A percentile compares a stretch with the other conserved stretches of the same genome.
phyloP scores from a whole-genome alignment of 148 eudicot species.

The Suaeda aralocaspica region DNA sequence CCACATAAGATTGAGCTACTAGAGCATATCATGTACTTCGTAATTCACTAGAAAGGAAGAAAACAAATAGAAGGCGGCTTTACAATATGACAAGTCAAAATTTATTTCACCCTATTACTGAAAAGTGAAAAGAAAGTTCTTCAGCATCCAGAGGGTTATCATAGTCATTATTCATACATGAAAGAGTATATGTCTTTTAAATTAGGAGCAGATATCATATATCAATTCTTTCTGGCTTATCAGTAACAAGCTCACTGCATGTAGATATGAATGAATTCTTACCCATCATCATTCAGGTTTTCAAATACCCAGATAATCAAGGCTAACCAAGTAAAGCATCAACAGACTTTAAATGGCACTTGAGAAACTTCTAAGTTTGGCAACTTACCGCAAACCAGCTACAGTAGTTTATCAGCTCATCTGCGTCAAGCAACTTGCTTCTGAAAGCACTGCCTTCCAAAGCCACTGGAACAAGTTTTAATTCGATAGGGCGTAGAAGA shows the following conservation, averaged over 20 bases:
- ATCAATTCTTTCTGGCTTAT: background rate
- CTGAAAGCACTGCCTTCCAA: constrained; percentile 92
- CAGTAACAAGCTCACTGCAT: background rate
- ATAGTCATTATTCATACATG: background rate
- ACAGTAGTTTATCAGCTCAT: constrained; percentile 83
- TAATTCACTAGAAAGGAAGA: background rate
- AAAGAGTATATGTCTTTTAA: background rate
- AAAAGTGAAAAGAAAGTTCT: background rate
- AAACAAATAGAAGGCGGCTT: background rate
- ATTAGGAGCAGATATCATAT: background rate
- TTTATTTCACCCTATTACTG: background rate
- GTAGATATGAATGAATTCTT: background rate
- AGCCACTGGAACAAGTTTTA: constrained; percentile 76
- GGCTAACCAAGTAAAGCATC: background rate
- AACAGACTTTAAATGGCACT: background rate
- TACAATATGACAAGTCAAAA: background rate
- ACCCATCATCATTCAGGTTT: constrained; percentile 2
- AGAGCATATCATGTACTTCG: background rate
- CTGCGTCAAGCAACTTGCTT: constrained; percentile 69
- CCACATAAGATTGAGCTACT: no score
- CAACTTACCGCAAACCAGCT: constrained; percentile 82
- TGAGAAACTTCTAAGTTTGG: background rate
- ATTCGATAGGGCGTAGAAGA: constrained; percentile 68
- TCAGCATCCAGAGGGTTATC: background rate
- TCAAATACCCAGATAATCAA: background rate